Base-by-base conservation (phyloP, 352 stramenopile genomes). In the Phytophthora capsici region DNA sequence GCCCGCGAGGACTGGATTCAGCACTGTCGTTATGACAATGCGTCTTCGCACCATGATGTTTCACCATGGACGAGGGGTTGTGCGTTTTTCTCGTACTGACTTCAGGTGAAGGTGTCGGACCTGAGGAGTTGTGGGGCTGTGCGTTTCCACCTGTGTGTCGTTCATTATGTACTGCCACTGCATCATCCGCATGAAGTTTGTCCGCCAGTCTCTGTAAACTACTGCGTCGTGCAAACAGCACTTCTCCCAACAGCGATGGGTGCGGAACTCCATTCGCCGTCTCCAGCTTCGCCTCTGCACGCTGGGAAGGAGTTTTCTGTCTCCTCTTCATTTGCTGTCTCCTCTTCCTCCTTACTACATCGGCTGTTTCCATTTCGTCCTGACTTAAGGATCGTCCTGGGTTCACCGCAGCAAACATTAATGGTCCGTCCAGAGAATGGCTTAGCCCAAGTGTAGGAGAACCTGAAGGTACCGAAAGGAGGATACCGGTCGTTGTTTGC, bases 161-260 rank as follows among this genome's bases (percentile, higher is more conserved):
- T 54, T 32, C 48, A 12, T 46, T 67, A 37, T 66, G 63, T 22
- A 57, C 46, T 47, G 36, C 43, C 54, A 63, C 52, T n/a, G 32
- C 23, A 8, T 73, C 65, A 12, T 88, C 69, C 22, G 75, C 46
- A 4, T 82, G 67, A 26, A 84, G 72, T 55, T 75, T 73, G 17
- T 84, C 70, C 40, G 79, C 71, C 0, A 91, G 70, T 28, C 81
- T 71, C 57, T 91, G 82, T 34, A 91, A 73, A 52, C 78, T 89
- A 56, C 80, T 91, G 9, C 57, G 65, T 13, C 80, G 69, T 28
- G 41, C 34, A 34, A 83, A 74, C 54, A 79, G 64, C 30, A 73
- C 56, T 66, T 69, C 43, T 45, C 61, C 71, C 38, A 82, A 46
- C 20, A 82, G 36, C 5, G 74, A 75, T 7, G 76, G 70, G 22